A percentile compares a stretch with the other conserved stretches of the same genome.
Conservation (phyloP, 371 early-diverging fungal genomes). For the Basidiobolus meristosporus region DNA sequence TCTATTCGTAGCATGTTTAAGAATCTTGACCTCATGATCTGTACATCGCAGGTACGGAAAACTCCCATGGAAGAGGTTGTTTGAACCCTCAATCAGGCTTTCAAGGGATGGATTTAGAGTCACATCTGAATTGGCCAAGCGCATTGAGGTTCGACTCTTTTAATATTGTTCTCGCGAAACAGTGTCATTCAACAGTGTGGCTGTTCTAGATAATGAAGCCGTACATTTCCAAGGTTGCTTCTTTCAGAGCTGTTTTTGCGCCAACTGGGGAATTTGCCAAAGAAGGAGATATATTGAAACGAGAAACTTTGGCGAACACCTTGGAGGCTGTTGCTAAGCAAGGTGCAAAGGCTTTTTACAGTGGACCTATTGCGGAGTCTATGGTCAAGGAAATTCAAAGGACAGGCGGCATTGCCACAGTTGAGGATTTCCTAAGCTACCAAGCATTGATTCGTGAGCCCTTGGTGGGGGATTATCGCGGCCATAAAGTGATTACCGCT, state of each 20-base stretch:
- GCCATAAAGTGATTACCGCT: constrained; percentile 26
- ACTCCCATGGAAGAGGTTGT: constrained; percentile 70
- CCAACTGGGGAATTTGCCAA: constrained; percentile 34
- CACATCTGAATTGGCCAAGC: constrained; percentile 25
- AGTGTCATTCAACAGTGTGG: constrained; percentile 1
- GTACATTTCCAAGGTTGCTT: neutral
- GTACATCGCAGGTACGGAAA: constrained; percentile 64
- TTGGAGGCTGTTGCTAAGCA: constrained; percentile 58
- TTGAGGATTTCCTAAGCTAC: constrained; percentile 63
- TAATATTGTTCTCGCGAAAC: neutral
- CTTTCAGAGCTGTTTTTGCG: constrained; percentile 25
- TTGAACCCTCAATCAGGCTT: constrained; percentile 64
- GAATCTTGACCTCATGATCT: constrained; percentile 53
- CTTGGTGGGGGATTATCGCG: constrained; percentile 52
- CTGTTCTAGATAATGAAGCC: neutral
- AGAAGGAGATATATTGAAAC: constrained; percentile 52
- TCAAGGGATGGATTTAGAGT: constrained; percentile 65
- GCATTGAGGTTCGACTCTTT: constrained; percentile 16
- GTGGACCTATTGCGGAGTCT: constrained; percentile 56
- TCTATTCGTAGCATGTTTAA: neutral
- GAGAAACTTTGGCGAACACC: constrained; percentile 60
- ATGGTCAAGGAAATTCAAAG: constrained; percentile 46
- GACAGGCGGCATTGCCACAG: constrained; percentile 65
- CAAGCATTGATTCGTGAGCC: constrained; percentile 32
- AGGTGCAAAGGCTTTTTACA: constrained; percentile 78